Evolutionary conservation across 2,329 filamentous ascomycete genomes (phyloP).

Genomic region (Pseudogymnoascus sp.): DNA sequence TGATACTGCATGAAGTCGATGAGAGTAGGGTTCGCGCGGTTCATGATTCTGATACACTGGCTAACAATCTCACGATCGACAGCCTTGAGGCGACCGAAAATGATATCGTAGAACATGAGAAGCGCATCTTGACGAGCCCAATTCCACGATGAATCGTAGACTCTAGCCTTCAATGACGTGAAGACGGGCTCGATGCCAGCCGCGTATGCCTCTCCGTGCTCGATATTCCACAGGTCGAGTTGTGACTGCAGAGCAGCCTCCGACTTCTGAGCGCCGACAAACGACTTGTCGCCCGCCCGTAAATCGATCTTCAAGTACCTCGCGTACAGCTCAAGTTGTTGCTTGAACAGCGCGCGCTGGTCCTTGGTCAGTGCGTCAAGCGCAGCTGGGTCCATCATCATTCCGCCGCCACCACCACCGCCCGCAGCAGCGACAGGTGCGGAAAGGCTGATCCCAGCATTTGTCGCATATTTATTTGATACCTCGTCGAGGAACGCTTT

Average conservation of each 20-base stretch:
- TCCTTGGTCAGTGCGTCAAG: conserved; percentile 97
- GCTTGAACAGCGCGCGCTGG: conserved; percentile 92
- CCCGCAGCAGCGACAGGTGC: conserved; percentile 65
- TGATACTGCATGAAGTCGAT: conserved; percentile 99
- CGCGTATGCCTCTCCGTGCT: conserved; percentile 96
- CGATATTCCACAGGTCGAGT: conserved; percentile 86
- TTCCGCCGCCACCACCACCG: conserved; percentile 64
- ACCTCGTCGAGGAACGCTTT: conserved; percentile 88
- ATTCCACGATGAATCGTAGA: conserved; percentile 98
- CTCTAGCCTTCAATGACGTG: conserved; percentile 83
- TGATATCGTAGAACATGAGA: conserved; percentile 98
- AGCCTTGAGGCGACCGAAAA: conserved; percentile 86
- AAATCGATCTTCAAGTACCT: conserved; percentile 97
- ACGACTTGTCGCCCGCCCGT: conserved; percentile 90
- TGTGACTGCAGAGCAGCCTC: conserved; percentile 84
- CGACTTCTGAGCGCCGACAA: conserved; percentile 74
- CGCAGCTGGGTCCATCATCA: conserved; percentile 99
- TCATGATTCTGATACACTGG: conserved; percentile 98
- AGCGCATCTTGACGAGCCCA: conserved; percentile 97
- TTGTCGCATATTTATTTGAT: conserved; percentile 78
- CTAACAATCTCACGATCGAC: conserved; percentile 98
- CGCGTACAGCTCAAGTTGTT: conserved; percentile 90
- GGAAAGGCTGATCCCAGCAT: conserved; percentile 74
- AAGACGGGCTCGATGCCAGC: conserved; percentile 91
- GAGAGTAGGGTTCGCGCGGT: conserved; percentile 89